A percentile compares a stretch with the other conserved stretches of the same genome.
phyloP scores from a whole-genome alignment of 257 asterid species.

The Solanum tarijense region DNA sequence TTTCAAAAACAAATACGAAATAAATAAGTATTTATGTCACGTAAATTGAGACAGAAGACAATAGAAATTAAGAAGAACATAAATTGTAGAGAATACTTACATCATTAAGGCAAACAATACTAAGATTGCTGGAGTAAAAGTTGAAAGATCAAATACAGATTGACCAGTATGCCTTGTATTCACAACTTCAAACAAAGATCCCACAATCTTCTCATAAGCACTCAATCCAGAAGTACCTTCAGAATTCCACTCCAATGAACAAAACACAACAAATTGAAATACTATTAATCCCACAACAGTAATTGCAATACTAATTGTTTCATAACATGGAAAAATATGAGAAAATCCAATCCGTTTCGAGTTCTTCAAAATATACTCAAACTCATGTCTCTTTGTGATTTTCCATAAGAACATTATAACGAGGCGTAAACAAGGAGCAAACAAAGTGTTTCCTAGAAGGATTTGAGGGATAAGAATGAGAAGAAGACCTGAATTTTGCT shows the following conservation, averaged over 20 bases:
- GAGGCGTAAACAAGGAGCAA: constrained; percentile 22
- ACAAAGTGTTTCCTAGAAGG: constrained; percentile 51
- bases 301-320: constrained; percentile 2
- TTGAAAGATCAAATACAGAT: constrained; percentile 29
- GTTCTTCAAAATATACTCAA: constrained; percentile 16
- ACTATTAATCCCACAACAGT: constrained; percentile 26
- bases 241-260: constrained; percentile 30
- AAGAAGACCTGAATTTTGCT: constrained; percentile 26
- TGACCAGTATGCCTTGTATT: constrained; percentile 53
- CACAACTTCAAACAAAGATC: constrained; percentile 32
- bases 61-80: background rate
- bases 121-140: constrained; percentile 25
- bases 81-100: constrained; percentile 19
- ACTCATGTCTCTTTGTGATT: constrained; percentile 7
- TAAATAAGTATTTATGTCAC: background rate
- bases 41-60: too few relatives aligned
- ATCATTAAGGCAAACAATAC: constrained; percentile 35
- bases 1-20: accelerated
- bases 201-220: constrained; percentile 32
- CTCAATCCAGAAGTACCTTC: constrained; percentile 10
- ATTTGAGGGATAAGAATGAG: constrained; percentile 38
- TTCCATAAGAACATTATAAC: constrained; percentile 14
- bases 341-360: constrained; percentile 17
- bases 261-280: constrained; percentile 25
- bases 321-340: constrained; percentile 18